Evolutionary conservation across 129 eudicot genomes (phyloP).

Genomic region (Cynara cardunculus): DNA sequence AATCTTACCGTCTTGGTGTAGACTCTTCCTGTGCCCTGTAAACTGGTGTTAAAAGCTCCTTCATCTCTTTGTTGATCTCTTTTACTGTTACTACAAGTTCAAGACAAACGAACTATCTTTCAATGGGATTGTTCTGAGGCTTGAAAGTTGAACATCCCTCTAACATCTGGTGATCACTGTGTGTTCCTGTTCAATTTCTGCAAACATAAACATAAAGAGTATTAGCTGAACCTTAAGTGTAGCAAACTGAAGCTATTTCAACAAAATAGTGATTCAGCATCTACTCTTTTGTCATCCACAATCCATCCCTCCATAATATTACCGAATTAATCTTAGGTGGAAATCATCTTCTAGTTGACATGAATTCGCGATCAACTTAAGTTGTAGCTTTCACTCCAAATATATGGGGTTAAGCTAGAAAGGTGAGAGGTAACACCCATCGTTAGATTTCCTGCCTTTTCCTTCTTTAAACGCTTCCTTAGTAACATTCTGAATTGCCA

Average conservation of each 20-base stretch:
- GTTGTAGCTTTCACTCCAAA: neutral
- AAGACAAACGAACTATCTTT: constrained; percentile 52
- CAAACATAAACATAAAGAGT: constrained; percentile 38
- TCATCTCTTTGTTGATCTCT: constrained; percentile 7
- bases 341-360: constrained; percentile 1
- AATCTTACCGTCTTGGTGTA: constrained; percentile 25
- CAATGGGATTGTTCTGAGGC: constrained; percentile 31
- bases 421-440: neutral
- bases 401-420: neutral
- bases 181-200: constrained; percentile 33
- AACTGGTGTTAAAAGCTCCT: constrained; percentile 10
- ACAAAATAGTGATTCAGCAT: constrained; percentile 18
- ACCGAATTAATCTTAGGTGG: constrained; percentile 13
- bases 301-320: constrained; percentile 18
- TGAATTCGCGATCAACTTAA: neutral
- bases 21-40: neutral
- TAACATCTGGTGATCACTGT: constrained; percentile 5
- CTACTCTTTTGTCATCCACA: constrained; percentile 13
- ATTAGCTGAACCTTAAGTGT: constrained; percentile 32
- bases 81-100: constrained; percentile 13
- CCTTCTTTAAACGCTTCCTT: neutral
- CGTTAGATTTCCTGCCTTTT: neutral
- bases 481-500: neutral
- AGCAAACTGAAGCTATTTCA: constrained; percentile 13
- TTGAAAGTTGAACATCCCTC: constrained; percentile 9